Conservation (phyloP, 345 rosid genomes). For the Gossypium raimondii region DNA sequence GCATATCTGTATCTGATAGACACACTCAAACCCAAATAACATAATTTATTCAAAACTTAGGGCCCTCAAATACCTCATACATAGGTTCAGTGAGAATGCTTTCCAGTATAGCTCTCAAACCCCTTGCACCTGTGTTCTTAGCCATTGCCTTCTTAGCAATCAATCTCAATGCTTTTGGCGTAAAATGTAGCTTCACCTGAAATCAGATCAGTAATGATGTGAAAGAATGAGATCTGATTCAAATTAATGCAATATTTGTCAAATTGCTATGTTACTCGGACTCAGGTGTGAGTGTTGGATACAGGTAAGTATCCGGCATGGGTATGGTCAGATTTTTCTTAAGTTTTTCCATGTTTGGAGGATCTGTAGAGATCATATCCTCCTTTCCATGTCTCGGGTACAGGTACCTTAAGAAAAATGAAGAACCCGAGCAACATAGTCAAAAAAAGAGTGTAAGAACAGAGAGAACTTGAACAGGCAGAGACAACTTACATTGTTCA, state of each 20-base stretch:
- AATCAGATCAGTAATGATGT: conserved; percentile 17
- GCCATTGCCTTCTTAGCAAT: conserved; percentile 82
- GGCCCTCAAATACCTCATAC: conserved; percentile 68
- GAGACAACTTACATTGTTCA: conserved; percentile 64
- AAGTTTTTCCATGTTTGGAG: no score
- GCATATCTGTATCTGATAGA: background rate
- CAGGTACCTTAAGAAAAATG: background rate
- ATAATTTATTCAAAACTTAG: background rate
- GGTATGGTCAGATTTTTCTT: no score
- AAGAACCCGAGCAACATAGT: background rate
- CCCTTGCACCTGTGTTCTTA: conserved; percentile 95
- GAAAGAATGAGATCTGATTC: conserved; percentile 7
- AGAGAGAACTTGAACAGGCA: conserved; percentile 12
- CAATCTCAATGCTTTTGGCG: conserved; percentile 66
- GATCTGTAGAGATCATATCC: background rate
- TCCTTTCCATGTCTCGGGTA: background rate
- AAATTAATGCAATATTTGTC: background rate
- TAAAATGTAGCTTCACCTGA: conserved; percentile 89
- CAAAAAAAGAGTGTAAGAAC: background rate
- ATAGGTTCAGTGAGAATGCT: conserved; percentile 86
- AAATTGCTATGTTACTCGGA: conserved; percentile 4
- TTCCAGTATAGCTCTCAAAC: conserved; percentile 83
- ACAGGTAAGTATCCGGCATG: no score
- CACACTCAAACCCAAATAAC: background rate
- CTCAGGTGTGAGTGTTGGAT: background rate